Base-by-base conservation (phyloP, 2,329 filamentous ascomycete genomes). In the Aaosphaeria pasadenensis region DNA sequence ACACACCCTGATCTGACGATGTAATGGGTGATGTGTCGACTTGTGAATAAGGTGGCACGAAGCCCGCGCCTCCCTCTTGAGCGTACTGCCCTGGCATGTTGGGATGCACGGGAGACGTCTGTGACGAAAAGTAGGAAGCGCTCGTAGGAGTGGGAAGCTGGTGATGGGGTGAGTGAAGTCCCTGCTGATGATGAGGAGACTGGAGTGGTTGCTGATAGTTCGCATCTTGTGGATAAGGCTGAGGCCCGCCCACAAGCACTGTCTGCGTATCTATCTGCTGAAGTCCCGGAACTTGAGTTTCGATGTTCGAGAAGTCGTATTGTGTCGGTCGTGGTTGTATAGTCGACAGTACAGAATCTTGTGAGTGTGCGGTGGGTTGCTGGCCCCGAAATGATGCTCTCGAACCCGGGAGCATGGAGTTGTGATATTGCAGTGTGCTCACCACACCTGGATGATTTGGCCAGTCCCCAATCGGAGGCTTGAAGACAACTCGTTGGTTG, bases 401-500 rank as follows among this genome's bases (percentile, higher is more conserved):
- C 40, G 60, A 52, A 7, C 66, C 66, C 38, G 67, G 67, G n/a
- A 70, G 60, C 62, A 66, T 66, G 36, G 66, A 69, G 42, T 59
- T 69, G 54, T 70, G 67, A 49, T 68, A 70, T 44, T 67, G 66
- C 28, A 70, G 59, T 9, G 63, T 67, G 47, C 60, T 69, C 50
- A 69, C 62, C 28, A 64, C 59, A n/a, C 65, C 63, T 32, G 64
- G 62, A 44, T 68, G 65, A 33, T 69, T 67, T 39, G 60, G 66
- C 70, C 58, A 76, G 74, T 58, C 81, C 73, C 81, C 76, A 45
- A 83, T 82, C 48, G 86, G 85, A 44, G 88, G 81, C 66, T 90
- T 92, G 77, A 92, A 94, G 50, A 90, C 78, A 46, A 94, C 84
- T 42, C 87, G 82, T 67, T 89, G 87, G 57, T 84, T 90, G 68